phyloP scores from a whole-genome alignment of 805 yeast species.

The Suhomyces vadensis region DNA sequence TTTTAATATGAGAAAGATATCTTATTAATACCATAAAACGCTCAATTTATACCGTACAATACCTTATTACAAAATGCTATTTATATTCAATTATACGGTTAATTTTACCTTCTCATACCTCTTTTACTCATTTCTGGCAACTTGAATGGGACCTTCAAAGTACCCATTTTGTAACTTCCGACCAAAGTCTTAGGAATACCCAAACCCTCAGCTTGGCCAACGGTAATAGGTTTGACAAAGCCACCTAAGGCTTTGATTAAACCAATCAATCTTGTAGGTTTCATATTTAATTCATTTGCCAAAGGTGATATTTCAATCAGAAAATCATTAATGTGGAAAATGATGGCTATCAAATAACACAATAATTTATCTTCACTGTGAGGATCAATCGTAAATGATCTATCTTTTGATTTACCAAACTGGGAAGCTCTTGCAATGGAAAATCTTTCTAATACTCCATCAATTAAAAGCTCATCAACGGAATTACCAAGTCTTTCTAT shows the following conservation, averaged over 20 bases:
- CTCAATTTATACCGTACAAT: too few species aligned
- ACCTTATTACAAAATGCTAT: background rate
- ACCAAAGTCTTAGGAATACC: conserved; percentile 63
- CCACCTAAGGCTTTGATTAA: conserved; percentile 85
- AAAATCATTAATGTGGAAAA: conserved; percentile 76
- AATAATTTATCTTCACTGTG: conserved; percentile 82
- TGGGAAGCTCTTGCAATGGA: conserved; percentile 64
- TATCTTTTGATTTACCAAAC: conserved; percentile 73
- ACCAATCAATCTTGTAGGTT: conserved; percentile 67
- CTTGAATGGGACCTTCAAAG: conserved; percentile 83
- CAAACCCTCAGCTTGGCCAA: conserved; percentile 72
- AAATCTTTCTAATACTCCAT: conserved; percentile 70
- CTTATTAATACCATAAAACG: too few species aligned
- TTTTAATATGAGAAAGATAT: background rate
- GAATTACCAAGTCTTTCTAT: conserved; percentile 57
- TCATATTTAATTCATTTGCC: conserved; percentile 80
- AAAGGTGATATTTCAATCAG: conserved; percentile 75
- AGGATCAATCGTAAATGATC: conserved; percentile 82
- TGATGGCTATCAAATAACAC: conserved; percentile 71
- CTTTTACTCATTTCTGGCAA: conserved; percentile 80
- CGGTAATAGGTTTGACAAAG: conserved; percentile 65
- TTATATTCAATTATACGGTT: background rate
- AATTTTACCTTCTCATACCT: conserved; percentile 19
- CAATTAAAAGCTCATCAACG: conserved; percentile 73
- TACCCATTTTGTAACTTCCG: conserved; percentile 72